Evolutionary conservation across 352 stramenopile species (phyloP).

Genomic region (Globisporangium splendens): DNA sequence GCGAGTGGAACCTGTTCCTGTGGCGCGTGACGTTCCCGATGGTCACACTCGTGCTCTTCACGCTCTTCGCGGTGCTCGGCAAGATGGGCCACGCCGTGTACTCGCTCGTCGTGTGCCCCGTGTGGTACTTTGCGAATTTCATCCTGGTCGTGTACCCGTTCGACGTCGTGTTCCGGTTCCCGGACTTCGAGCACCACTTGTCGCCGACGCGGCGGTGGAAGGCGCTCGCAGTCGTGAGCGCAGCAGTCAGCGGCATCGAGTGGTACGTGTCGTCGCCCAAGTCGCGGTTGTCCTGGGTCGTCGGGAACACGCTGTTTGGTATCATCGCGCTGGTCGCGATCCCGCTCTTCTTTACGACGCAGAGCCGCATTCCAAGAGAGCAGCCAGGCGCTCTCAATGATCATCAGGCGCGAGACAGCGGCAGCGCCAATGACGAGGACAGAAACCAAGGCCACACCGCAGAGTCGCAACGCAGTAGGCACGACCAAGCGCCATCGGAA

Average conservation of each 20-base stretch:
- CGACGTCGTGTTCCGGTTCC: constrained; percentile 70
- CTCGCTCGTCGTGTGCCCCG: constrained; percentile 58
- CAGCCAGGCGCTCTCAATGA: constrained; percentile 37
- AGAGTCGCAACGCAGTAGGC: too few species aligned
- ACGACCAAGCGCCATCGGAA: neutral
- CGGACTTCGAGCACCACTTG: constrained; percentile 25
- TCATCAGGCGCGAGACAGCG: constrained; percentile 17
- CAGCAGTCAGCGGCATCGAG: constrained; percentile 55
- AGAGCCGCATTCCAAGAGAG: constrained; percentile 44
- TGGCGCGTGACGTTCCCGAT: constrained; percentile 83
- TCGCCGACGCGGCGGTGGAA: constrained; percentile 40
- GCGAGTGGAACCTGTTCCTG: constrained; percentile 77
- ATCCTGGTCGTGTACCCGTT: constrained; percentile 71
- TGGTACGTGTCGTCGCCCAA: constrained; percentile 61
- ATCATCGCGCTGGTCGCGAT: constrained; percentile 58
- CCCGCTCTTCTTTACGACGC: constrained; percentile 67
- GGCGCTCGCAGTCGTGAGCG: constrained; percentile 38
- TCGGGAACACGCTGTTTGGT: constrained; percentile 79
- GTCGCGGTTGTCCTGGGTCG: constrained; percentile 63
- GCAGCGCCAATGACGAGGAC: constrained; percentile 10
- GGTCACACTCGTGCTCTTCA: constrained; percentile 73
- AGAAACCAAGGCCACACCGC: neutral
- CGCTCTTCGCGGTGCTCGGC: constrained; percentile 52
- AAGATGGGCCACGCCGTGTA: constrained; percentile 67
- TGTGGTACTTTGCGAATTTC: constrained; percentile 82